These are phyloP conservation scores for Phallus indusiatus DNA, from an alignment of 768 basidiomycete species.

Conservation along the genomic window DNA sequence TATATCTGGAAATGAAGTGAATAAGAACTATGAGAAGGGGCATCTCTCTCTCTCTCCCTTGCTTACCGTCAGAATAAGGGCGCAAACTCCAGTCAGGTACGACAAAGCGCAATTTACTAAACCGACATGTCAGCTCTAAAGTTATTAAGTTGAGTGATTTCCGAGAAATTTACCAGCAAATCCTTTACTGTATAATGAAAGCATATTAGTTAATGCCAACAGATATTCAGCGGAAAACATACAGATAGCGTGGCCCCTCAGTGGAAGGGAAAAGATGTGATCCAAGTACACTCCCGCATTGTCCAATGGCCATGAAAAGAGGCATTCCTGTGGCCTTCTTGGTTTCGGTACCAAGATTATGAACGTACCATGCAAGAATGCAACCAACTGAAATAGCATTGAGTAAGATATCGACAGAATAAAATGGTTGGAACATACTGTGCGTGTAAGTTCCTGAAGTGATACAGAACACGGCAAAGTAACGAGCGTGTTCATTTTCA, in stretches of 20 bases:
- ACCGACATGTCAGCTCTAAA: neutral
- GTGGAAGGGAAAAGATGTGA: constrained; percentile 58
- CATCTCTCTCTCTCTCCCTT: neutral
- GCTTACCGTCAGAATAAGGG: constrained; percentile 41
- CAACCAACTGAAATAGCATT: constrained; percentile 39
- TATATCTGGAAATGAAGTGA: constrained; percentile 34
- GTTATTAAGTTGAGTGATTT: too few relatives aligned
- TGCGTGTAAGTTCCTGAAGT: constrained; percentile 63
- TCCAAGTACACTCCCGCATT: constrained; percentile 67
- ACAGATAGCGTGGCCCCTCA: constrained; percentile 61
- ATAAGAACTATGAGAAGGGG: neutral
- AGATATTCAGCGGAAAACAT: constrained; percentile 17
- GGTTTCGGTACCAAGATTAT: constrained; percentile 69
- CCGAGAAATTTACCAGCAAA: constrained; percentile 35
- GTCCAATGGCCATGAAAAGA: constrained; percentile 72
- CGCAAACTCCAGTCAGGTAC: constrained; percentile 46
- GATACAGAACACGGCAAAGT: constrained; percentile 73
- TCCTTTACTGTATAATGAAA: constrained; percentile 35
- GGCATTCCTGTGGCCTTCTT: constrained; percentile 70
- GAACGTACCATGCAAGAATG: constrained; percentile 67
- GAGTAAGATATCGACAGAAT: neutral
- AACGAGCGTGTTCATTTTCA: constrained; percentile 48
- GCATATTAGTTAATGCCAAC: constrained; percentile 2
- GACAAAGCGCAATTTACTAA: constrained; percentile 42
- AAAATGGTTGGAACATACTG: neutral